A percentile compares a stretch with the other conserved stretches of the same genome.
Conservation (phyloP, 352 stramenopile genomes). For the Lagenidium giganteum region DNA sequence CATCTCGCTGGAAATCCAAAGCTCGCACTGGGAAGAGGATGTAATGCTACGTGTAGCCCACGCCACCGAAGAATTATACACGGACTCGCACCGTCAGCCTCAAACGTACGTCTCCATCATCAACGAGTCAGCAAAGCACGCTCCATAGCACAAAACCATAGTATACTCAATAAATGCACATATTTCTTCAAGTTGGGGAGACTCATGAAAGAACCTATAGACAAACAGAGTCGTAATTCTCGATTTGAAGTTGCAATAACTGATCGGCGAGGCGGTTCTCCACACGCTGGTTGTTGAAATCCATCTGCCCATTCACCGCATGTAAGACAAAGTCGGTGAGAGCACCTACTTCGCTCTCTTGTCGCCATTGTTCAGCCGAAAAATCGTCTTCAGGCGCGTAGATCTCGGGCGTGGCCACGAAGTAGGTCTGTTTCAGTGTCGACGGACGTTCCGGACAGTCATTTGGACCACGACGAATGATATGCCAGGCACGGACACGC, state of each 20-base stretch:
- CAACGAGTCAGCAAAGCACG: constrained; percentile 22
- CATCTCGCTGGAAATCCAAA: constrained; percentile 67
- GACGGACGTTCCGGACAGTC: not conserved
- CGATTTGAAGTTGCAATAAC: too few species aligned
- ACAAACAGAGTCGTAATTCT: too few species aligned
- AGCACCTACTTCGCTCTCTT: constrained; percentile 6
- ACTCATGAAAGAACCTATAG: too few species aligned
- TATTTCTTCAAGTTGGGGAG: too few species aligned
- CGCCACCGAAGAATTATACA: constrained; percentile 29
- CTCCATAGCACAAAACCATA: too few species aligned
- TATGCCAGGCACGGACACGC: constrained; percentile 33
- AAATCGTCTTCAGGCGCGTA: constrained; percentile 9
- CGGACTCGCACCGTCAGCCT: constrained; percentile 28
- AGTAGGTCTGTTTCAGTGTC: constrained; percentile 16
- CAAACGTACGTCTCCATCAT: constrained; percentile 52
- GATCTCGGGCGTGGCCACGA: constrained; percentile 17
- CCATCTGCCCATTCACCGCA: constrained; percentile 13
- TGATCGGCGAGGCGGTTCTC: too few species aligned
- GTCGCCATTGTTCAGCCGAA: too few species aligned
- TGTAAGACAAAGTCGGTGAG: constrained; percentile 21
- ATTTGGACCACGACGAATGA: constrained; percentile 19
- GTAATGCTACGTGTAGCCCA: constrained; percentile 51
- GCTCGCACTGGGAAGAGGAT: constrained; percentile 66
- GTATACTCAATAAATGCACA: too few species aligned
- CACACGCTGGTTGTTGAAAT: too few species aligned